Conservation (phyloP, 2,329 filamentous ascomycete species). For the Pseudofabraea citricarpa region DNA sequence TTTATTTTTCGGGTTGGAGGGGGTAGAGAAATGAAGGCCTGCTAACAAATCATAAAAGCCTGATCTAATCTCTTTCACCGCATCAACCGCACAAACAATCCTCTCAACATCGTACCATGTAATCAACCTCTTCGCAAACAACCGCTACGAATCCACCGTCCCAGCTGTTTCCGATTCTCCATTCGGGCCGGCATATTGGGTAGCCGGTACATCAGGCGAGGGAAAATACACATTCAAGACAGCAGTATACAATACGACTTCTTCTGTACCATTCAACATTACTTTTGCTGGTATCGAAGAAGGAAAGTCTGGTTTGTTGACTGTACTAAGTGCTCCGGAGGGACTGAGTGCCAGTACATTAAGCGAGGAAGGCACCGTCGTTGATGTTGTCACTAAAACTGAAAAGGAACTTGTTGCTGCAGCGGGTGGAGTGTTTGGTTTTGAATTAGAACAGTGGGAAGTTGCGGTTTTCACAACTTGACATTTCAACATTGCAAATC, state of each 20-base stretch:
- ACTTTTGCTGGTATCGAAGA: conserved; percentile 37
- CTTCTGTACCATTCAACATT: conserved; percentile 39
- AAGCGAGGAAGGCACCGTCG: conserved; percentile 6
- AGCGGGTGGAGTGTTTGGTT: conserved; percentile 12
- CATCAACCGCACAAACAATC: conserved; percentile 41
- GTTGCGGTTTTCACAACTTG: conserved; percentile 21
- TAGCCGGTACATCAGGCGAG: conserved; percentile 38
- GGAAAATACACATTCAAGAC: conserved; percentile 44
- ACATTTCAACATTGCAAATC: too few relatives aligned
- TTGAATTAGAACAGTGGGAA: conserved; percentile 15
- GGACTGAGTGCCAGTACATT: conserved; percentile 11
- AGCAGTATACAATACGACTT: conserved; percentile 48
- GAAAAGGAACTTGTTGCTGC: conserved; percentile 9
- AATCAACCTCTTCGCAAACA: conserved; percentile 43
- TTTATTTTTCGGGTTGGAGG: not conserved
- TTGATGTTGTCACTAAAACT: conserved; percentile 9
- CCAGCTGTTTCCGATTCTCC: conserved; percentile 31
- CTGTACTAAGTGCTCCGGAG: conserved; percentile 35
- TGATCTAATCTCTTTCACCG: conserved; percentile 23
- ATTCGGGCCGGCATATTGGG: conserved; percentile 44
- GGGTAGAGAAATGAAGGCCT: not conserved
- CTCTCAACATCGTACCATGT: conserved; percentile 45
- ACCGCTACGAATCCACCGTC: conserved; percentile 41
- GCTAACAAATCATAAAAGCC: conserved; percentile 14
- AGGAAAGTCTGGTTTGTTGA: conserved; percentile 37